Evolutionary conservation across 768 basidiomycete species (phyloP).

Genomic region (Lactarius tabidus): DNA sequence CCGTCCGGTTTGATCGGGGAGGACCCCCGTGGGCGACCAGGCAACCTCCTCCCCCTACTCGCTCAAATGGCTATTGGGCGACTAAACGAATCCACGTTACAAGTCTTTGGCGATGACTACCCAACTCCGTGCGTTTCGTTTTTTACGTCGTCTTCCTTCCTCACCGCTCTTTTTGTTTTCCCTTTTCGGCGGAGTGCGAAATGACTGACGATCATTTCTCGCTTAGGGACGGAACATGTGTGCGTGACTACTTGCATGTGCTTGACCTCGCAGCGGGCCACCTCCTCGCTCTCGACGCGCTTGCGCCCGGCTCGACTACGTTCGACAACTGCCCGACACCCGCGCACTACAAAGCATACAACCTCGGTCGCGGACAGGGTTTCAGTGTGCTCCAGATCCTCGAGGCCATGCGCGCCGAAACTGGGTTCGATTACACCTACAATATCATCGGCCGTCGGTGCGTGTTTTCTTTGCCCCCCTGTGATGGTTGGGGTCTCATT

Average conservation of each 20-base stretch:
- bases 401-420: slow-evolving; percentile 90
- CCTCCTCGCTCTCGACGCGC: slow-evolving; percentile 82
- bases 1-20: slow-evolving; percentile 94
- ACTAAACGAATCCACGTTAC: slow-evolving; percentile 53
- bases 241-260: slow-evolving; percentile 93
- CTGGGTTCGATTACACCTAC: slow-evolving; percentile 82
- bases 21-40: slow-evolving; percentile 92
- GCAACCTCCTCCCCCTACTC: slow-evolving; percentile 88
- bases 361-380: slow-evolving; percentile 90
- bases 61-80: slow-evolving; percentile 94
- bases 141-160: background rate
- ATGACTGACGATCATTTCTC: background rate
- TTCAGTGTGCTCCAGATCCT: slow-evolving; percentile 92
- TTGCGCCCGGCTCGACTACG: slow-evolving; percentile 54
- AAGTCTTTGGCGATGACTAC: slow-evolving; percentile 96
- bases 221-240: slow-evolving; percentile 88
- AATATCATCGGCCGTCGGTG: slow-evolving; percentile 90
- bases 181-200: background rate
- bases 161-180: too few relatives aligned
- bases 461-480: slow-evolving; percentile 31
- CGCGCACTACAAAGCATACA: slow-evolving; percentile 87
- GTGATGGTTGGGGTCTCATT: background rate
- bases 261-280: slow-evolving; percentile 95
- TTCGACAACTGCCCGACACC: slow-evolving; percentile 54
- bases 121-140: slow-evolving; percentile 67